phyloP scores from a whole-genome alignment of 805 yeast genomes.

The Wickerhamomyces ciferrii region DNA sequence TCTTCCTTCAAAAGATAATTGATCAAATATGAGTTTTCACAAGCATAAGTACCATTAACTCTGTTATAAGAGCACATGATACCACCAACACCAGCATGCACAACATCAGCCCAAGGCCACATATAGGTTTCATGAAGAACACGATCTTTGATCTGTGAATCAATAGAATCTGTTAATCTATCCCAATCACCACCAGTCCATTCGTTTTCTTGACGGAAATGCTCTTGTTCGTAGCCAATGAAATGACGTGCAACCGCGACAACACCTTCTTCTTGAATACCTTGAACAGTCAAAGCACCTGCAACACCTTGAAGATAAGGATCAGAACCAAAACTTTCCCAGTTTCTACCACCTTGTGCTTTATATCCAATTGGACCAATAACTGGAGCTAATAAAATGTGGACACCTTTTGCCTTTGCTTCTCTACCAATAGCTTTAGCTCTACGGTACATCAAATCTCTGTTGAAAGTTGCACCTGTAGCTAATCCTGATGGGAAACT shows the following conservation, averaged over 20 bases:
- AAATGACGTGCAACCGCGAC: constrained; percentile 52
- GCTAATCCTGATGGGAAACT: constrained; percentile 57
- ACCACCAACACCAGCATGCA: constrained; percentile 54
- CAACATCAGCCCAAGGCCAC: constrained; percentile 65
- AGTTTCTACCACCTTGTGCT: constrained; percentile 60
- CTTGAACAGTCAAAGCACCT: constrained; percentile 47
- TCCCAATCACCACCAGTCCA: constrained; percentile 43
- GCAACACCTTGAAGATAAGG: constrained; percentile 55
- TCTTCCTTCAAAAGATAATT: constrained; percentile 55
- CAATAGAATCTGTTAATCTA: constrained; percentile 35
- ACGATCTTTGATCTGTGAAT: constrained; percentile 53
- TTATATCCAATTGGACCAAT: constrained; percentile 58
- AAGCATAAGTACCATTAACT: constrained; percentile 51
- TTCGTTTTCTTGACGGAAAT: constrained; percentile 48
- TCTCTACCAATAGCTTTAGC: constrained; percentile 57
- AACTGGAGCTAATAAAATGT: constrained; percentile 50
- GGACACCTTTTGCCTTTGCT: constrained; percentile 47
- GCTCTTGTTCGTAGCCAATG: constrained; percentile 61
- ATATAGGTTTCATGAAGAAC: constrained; percentile 57
- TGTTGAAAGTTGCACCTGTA: constrained; percentile 53
- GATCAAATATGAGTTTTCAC: constrained; percentile 52
- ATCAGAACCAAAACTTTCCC: constrained; percentile 62
- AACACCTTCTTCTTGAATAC: constrained; percentile 54
- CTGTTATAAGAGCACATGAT: constrained; percentile 59
- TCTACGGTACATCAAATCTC: constrained; percentile 42